Evolutionary conservation across 352 stramenopile genomes (phyloP).

Genomic region (Pythium brachiatum): DNA sequence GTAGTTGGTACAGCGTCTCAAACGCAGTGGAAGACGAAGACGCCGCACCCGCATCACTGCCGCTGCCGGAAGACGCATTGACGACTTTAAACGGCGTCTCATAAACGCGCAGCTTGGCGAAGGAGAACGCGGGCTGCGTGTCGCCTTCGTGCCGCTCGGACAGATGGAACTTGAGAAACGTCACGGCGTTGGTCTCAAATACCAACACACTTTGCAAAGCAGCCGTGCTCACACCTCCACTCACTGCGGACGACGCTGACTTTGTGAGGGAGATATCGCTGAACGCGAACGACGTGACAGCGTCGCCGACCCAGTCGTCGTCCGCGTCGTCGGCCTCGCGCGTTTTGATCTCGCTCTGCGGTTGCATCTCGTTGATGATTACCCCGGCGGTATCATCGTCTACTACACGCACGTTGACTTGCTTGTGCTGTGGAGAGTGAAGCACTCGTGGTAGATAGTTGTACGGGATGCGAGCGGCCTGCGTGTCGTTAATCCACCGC

Average conservation of each 20-base stretch:
- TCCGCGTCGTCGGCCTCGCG: slow-evolving; percentile 40
- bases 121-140: slow-evolving; percentile 31
- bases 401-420: slow-evolving; percentile 45
- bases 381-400: slow-evolving; percentile 54
- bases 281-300: slow-evolving; percentile 45
- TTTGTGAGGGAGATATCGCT: slow-evolving; percentile 46
- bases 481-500: slow-evolving; percentile 18
- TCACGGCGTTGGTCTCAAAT: slow-evolving; percentile 38
- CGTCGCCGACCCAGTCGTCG: slow-evolving; percentile 55
- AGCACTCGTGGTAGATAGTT: slow-evolving; percentile 56
- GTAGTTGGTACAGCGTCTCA: slow-evolving; percentile 40
- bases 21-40: slow-evolving; percentile 26
- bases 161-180: slow-evolving; percentile 72
- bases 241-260: neutral
- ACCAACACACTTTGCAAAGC: slow-evolving; percentile 47
- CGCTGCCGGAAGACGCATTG: slow-evolving; percentile 26
- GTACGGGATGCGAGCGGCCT: slow-evolving; percentile 41
- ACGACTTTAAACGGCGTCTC: slow-evolving; percentile 73
- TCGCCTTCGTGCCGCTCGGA: slow-evolving; percentile 50
- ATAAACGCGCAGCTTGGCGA: slow-evolving; percentile 40
- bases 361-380: slow-evolving; percentile 38
- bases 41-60: neutral
- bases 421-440: slow-evolving; percentile 39
- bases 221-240: neutral
- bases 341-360: slow-evolving; percentile 28